Evolutionary conservation across 1,284 basidiomycete species (phyloP), one percentile per base, ranked within the genome.

Genomic region (Ceratobasidium sp.): DNA sequence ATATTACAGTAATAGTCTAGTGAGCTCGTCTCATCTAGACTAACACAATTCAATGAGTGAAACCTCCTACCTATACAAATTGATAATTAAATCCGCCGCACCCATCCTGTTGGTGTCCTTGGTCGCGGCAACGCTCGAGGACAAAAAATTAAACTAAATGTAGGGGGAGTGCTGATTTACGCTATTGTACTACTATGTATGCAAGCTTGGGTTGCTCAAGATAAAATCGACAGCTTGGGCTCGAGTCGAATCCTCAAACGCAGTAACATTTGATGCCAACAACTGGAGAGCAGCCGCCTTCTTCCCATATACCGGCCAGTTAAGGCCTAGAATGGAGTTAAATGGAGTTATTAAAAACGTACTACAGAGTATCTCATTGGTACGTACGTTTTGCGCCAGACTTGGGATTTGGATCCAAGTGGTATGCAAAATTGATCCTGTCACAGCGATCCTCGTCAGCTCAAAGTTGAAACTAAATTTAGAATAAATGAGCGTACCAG

Each of bases 371-470:
- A 14, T 38, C 33, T 20, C 10, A 35, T 41, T 3, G 23, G 23
- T 8, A 27, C 16, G 38, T 46, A 46, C 20, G n/a, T 8, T n/a
- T 23, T 44, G 50, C 20, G 10, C 20, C 20, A 16, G 35, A n/a
- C 48, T 35, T 33, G 16, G 46, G 10, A 23, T 75, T 75, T 1
- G 71, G 71, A 41, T 75, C 59, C 1, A 75, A 33, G 48, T 65
- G 18, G 33, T 75, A 75, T 41, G 71, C 71, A 44, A 75, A 75
- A 12, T 54, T 64, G 16, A 65, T n/a, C 71, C 71, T 75, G 30
- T 8, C 10, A 5, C 7, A 6, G n/a, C 1, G 23, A n/a, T 33
- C 7, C 20, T 33, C 20, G 6, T 60, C 12, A 65, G 57, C 20
- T 14, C 30, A 30, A 46, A 46, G n/a, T n/a, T 7, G 35, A 10